Percentiles rank a stretch among this genome's conserved stretches.
Conservation (phyloP, 768 basidiomycete genomes). For the Cystobasidium onofrii region DNA sequence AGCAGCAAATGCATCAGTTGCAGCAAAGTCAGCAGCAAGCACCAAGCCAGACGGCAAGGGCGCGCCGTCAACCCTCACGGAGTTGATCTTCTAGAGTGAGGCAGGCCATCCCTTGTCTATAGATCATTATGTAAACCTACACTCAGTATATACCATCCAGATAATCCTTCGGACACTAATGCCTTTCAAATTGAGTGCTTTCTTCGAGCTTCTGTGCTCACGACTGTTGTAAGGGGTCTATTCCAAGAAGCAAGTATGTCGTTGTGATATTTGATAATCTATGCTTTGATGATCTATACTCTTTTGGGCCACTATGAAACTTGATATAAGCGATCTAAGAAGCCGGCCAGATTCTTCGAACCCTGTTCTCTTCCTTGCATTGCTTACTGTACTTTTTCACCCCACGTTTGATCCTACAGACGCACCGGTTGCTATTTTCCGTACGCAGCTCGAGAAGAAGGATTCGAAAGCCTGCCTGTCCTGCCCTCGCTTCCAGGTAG, state of each 20-base stretch:
- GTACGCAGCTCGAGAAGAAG: conserved; percentile 15
- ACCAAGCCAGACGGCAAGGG: not conserved
- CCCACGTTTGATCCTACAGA: no score
- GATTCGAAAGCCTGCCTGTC: conserved; percentile 31
- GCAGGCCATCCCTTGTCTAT: no score
- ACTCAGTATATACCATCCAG: not conserved
- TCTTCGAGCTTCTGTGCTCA: not conserved
- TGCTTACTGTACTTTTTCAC: no score
- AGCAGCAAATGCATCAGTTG: no score
- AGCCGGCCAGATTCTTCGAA: no score
- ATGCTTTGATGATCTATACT: no score
- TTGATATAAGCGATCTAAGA: no score
- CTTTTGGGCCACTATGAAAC: no score
- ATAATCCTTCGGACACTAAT: not conserved
- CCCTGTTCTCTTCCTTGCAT: no score
- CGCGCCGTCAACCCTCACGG: not conserved
- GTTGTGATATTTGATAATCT: no score
- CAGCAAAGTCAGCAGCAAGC: conserved; percentile 12
- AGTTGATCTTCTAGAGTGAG: not conserved
- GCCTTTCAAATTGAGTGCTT: not conserved
- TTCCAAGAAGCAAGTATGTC: not conserved
- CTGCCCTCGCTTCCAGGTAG: conserved; percentile 4
- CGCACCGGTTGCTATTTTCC: not conserved
- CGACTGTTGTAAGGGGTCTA: not conserved
- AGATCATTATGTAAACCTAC: no score